phyloP scores from a whole-genome alignment of 345 rosid species.

The rapeseed (Brassica napus) region Da-Ae NC_063440.1:15213501-15214000 shows the following conservation, averaged over 20 bases:
- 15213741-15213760: neutral
- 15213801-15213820: neutral
- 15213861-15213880: slow-evolving; percentile 69
- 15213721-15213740: neutral
- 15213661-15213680: slow-evolving; percentile 83
- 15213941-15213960: slow-evolving; percentile 53
- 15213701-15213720: slow-evolving; percentile 63
- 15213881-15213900: slow-evolving; percentile 60
- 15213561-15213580: slow-evolving; percentile 78
- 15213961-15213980: slow-evolving; percentile 67
- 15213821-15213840: slow-evolving; percentile 6
- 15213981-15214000: slow-evolving; percentile 26
- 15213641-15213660: slow-evolving; percentile 67
- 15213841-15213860: slow-evolving; percentile 87
- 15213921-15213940: slow-evolving; percentile 75
- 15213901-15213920: slow-evolving; percentile 59
- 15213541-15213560: slow-evolving; percentile 86
- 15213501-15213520: slow-evolving; percentile 80
- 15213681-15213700: slow-evolving; percentile 96
- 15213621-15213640: slow-evolving; percentile 65
- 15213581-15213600: slow-evolving; percentile 57
- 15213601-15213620: slow-evolving; percentile 76
- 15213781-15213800: neutral
- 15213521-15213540: slow-evolving; percentile 64
- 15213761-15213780: neutral